Percentiles rank a stretch among this genome's conserved stretches.
Evolutionary conservation across 495 filamentous ascomycete genomes (phyloP).

Genomic region (Aspergillus cristatus): DNA sequence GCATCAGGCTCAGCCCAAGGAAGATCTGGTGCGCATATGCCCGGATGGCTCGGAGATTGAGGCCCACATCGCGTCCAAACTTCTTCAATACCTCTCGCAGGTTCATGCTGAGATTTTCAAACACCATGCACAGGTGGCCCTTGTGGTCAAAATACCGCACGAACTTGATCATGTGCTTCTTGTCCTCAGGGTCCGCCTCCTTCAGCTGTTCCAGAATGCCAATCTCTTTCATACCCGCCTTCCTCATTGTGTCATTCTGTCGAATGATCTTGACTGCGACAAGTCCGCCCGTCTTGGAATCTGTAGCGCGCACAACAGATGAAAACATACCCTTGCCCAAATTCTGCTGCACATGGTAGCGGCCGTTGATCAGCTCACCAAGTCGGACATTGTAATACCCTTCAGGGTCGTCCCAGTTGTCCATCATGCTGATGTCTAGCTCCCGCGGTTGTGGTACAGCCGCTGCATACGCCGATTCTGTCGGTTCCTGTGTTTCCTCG

Average conservation of each 20-base stretch:
- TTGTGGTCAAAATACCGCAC: conserved; percentile 88
- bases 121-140: conserved; percentile 89
- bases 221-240: conserved; percentile 91
- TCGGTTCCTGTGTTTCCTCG: conserved; percentile 41
- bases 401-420: conserved; percentile 88
- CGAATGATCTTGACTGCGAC: conserved; percentile 93
- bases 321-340: conserved; percentile 97
- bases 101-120: conserved; percentile 90
- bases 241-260: conserved; percentile 86
- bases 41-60: conserved; percentile 77
- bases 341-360: conserved; percentile 77
- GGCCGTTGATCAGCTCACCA: conserved; percentile 77
- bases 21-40: conserved; percentile 94
- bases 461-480: conserved; percentile 31
- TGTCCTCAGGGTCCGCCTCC: conserved; percentile 76
- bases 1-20: conserved; percentile 70
- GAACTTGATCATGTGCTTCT: conserved; percentile 84
- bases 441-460: conserved; percentile 51
- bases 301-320: conserved; percentile 83
- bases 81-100: conserved; percentile 94
- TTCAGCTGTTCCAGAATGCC: conserved; percentile 78
- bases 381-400: conserved; percentile 91
- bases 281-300: conserved; percentile 57
- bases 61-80: conserved; percentile 85
- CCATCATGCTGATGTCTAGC: conserved; percentile 72